Evolutionary conservation across 371 early-diverging fungal species (phyloP).

Genomic region (Mucor irregularis): DNA sequence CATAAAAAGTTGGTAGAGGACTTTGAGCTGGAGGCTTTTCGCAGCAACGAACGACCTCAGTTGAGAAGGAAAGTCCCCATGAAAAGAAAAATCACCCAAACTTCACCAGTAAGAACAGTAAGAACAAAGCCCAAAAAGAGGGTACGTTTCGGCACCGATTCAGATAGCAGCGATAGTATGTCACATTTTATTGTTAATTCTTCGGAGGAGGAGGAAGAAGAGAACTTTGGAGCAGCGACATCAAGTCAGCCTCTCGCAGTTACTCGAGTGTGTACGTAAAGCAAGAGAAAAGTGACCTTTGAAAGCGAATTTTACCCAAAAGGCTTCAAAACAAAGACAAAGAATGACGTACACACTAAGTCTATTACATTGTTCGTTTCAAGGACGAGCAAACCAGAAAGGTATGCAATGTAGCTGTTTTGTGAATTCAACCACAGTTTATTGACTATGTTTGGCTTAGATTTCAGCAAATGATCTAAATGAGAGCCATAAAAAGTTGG

Average conservation of each 20-base stretch:
- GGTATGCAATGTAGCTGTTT: not conserved
- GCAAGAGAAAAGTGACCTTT: not conserved
- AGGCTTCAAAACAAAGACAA: not conserved
- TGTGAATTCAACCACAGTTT: not conserved
- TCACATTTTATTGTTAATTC: too few species aligned
- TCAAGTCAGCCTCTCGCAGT: not conserved
- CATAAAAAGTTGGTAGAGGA: conserved; percentile 3
- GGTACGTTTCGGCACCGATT: not conserved
- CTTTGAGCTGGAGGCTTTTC: conserved; percentile 3
- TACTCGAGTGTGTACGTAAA: not conserved
- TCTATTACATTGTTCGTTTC: conserved; percentile 7
- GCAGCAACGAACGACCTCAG: not conserved
- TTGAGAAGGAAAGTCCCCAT: too few species aligned
- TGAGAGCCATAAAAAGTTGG: not conserved
- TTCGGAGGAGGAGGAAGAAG: not conserved
- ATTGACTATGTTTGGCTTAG: too few species aligned
- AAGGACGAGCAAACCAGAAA: conserved; percentile 4
- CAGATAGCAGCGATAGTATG: too few species aligned
- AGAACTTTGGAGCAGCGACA: not conserved
- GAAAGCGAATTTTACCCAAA: conserved; percentile 9
- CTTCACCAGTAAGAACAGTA: too few species aligned
- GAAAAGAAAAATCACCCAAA: too few species aligned
- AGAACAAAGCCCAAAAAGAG: not conserved
- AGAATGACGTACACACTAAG: not conserved
- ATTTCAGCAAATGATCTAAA: conserved; percentile 1